These are phyloP conservation scores for Tricholoma terreum DNA, from an alignment of 768 basidiomycete species.

Conservation along the genomic window DNA sequence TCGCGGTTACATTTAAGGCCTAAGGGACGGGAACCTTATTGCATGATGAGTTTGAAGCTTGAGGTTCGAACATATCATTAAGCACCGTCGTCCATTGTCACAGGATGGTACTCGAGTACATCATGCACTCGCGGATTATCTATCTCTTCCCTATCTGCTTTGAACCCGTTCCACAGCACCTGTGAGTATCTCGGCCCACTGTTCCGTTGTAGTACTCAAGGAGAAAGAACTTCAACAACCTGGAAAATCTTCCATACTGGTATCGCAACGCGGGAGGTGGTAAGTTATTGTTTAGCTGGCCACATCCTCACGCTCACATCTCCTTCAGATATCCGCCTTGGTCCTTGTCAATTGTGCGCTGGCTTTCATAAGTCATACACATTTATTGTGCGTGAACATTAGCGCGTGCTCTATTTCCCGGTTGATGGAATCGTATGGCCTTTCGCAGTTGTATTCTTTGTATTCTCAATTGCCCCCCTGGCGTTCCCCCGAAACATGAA, in stretches of 20 bases:
- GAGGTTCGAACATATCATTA: too few relatives aligned
- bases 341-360: constrained; percentile 26
- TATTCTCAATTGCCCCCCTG: not conserved
- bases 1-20: too few relatives aligned
- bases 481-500: too few relatives aligned
- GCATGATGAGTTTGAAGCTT: too few relatives aligned
- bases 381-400: constrained; percentile 17
- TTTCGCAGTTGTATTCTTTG: not conserved
- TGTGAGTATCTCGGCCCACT: constrained; percentile 3
- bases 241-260: constrained; percentile 7
- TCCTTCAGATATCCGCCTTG: constrained; percentile 8
- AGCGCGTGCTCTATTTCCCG: not conserved
- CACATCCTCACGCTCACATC: not conserved
- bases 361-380: constrained; percentile 32
- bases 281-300: not conserved
- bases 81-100: too few relatives aligned
- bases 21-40: not conserved
- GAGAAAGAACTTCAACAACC: constrained; percentile 18
- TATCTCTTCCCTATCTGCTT: constrained; percentile 4
- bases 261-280: too few relatives aligned
- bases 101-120: too few relatives aligned
- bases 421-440: not conserved
- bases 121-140: constrained; percentile 2
- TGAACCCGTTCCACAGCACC: constrained; percentile 11
- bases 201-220: too few relatives aligned